Base-by-base conservation (phyloP, 2,329 filamentous ascomycete species). In the Nothomitra cinnamomea region DNA sequence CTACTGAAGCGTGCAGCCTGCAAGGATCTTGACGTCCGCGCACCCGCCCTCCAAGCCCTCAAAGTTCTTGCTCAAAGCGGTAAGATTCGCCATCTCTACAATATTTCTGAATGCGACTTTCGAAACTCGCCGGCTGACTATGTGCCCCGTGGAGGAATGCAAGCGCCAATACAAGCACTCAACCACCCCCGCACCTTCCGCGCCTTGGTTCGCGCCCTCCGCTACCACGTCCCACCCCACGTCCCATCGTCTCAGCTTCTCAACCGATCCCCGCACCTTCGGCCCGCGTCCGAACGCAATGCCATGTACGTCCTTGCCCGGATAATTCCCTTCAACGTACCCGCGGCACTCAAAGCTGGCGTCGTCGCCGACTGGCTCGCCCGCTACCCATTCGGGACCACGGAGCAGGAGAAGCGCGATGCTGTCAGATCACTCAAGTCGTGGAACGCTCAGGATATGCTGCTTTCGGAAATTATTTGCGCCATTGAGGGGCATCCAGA, bases 301-400 rank as follows among this genome's bases (percentile, higher is more conserved):
- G 59, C 71, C 78, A 22, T 79, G 75, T 56, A 71, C 83, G 72
- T 83, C 47, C 61, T 80, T 49, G 65, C 68, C 35, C 72, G 79
- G 56, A 68, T 87, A 2, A 70, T 83, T n/a, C 73, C 72, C 56
- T 76, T 77, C 57, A 77, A 78, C 59, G 74, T 77, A 17, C 68
- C 74, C 1, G 71, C 73, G 24, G 74, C 74, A 53, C 66, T 87
- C 17, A 67, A 78, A 62, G 79, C 81, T 38, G 74, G 74, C 5
- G 78, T 89, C 57, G 73, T 89, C 40, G 79, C 82, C 56, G 79
- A 77, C 54, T 89, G 85, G 85, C 73, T 89, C n/a, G 75, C 72
- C 35, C 79, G 77, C 60, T 86, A 88, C 63, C 76, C 79, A 6
- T 88, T 84, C 71, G 84, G 83, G 19, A 68, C 72, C 17, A 67